Percentiles rank a stretch among this genome's conserved stretches.
These are phyloP conservation scores for Daldinia eschscholtzii DNA, from an alignment of 2,329 filamentous ascomycete genomes.

Conservation along the genomic window DNA sequence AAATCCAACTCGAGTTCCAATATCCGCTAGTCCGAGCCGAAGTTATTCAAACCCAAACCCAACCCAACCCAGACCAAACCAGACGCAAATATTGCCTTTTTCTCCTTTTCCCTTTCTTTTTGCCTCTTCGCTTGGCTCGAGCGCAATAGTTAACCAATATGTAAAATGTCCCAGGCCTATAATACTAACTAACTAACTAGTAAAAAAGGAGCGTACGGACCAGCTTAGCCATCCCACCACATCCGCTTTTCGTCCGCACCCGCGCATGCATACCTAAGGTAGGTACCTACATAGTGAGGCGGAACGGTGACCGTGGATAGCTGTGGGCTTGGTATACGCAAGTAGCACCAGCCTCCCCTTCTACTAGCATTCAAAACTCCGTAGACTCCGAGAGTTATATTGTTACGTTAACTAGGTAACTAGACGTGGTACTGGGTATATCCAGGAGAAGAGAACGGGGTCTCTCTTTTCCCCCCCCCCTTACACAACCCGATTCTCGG, in stretches of 20 bases:
- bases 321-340: background rate
- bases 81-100: too few relatives aligned
- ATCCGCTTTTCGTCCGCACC: too few relatives aligned
- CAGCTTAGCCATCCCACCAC: too few relatives aligned
- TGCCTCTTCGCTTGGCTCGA: background rate
- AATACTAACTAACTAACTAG: background rate
- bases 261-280: too few relatives aligned
- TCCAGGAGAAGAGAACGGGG: too few relatives aligned
- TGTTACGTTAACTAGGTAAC: too few relatives aligned
- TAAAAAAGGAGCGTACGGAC: background rate
- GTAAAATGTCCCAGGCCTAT: too few relatives aligned
- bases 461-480: background rate
- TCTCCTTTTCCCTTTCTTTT: background rate
- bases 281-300: conserved; percentile 2
- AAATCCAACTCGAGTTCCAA: background rate
- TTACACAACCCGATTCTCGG: conserved; percentile 3
- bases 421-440: too few relatives aligned
- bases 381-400: background rate
- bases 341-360: background rate
- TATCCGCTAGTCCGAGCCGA: background rate
- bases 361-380: background rate
- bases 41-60: too few relatives aligned
- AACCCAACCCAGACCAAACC: too few relatives aligned
- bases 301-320: background rate
- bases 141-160: background rate